Evolutionary conservation across 1,284 basidiomycete species (phyloP).

Genomic region (Cryptococcus sp.): DNA sequence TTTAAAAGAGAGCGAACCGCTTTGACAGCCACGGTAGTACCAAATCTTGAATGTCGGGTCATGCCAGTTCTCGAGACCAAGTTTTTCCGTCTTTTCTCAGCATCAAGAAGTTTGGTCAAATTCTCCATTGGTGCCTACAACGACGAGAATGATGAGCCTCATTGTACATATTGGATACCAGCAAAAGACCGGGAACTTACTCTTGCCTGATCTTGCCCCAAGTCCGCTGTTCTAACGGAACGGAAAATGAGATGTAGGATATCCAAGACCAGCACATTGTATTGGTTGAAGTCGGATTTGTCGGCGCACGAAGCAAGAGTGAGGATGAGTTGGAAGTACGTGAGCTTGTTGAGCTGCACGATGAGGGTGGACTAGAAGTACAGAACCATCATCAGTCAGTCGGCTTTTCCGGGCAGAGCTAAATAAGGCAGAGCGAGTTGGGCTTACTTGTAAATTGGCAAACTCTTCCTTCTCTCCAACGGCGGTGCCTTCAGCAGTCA

Average conservation of each 20-base stretch:
- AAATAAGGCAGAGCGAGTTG: too few species aligned
- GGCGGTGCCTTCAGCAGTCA: slow-evolving; percentile 65
- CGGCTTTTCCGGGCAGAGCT: too few species aligned
- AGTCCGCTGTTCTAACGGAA: slow-evolving; percentile 65
- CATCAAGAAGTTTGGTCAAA: slow-evolving; percentile 68
- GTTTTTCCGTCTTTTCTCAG: slow-evolving; percentile 66
- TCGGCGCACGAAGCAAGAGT: slow-evolving; percentile 77
- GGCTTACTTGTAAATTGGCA: slow-evolving; percentile 65
- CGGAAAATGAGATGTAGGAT: slow-evolving; percentile 85
- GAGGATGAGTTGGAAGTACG: slow-evolving; percentile 73
- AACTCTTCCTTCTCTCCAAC: slow-evolving; percentile 74
- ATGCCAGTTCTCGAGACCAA: slow-evolving; percentile 55
- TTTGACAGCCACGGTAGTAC: slow-evolving; percentile 81
- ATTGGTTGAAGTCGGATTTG: slow-evolving; percentile 73
- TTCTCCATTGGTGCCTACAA: slow-evolving; percentile 62
- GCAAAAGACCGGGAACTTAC: slow-evolving; percentile 52
- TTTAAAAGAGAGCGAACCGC: slow-evolving; percentile 53
- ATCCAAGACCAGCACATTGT: slow-evolving; percentile 85
- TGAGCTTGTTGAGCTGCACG: slow-evolving; percentile 67
- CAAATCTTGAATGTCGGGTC: slow-evolving; percentile 90
- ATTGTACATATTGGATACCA: neutral
- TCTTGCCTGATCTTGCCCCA: slow-evolving; percentile 68
- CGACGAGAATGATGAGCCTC: neutral
- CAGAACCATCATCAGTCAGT: neutral
- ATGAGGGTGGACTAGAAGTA: slow-evolving; percentile 63